Conservation (phyloP, 129 eudicot genomes). For the Flaveria sonorensis region DNA sequence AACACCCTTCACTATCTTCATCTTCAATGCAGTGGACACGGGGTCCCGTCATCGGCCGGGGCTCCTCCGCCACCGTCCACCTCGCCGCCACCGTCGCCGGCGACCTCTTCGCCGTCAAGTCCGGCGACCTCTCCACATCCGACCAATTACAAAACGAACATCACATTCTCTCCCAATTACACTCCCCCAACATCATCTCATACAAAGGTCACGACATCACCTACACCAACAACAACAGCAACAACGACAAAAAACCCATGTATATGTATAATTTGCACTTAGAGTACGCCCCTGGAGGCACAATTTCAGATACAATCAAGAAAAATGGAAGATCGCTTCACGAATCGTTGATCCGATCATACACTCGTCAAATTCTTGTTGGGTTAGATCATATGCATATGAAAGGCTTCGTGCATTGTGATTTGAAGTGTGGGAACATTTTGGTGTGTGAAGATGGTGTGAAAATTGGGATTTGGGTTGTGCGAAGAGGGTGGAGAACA, state of each 20-base stretch:
- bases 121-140: slow-evolving; percentile 55
- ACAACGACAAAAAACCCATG: no score
- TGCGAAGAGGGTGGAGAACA: slow-evolving; percentile 26
- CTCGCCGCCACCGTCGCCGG: slow-evolving; percentile 65
- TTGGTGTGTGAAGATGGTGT: slow-evolving; percentile 50
- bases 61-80: slow-evolving; percentile 76
- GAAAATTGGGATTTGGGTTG: slow-evolving; percentile 63
- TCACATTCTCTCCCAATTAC: slow-evolving; percentile 50
- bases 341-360: slow-evolving; percentile 48
- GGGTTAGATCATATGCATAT: slow-evolving; percentile 63
- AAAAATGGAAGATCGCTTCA: slow-evolving; percentile 50
- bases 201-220: slow-evolving; percentile 51
- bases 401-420: slow-evolving; percentile 71
- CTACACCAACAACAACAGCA: slow-evolving; percentile 23
- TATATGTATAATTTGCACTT: slow-evolving; percentile 53
- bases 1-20: slow-evolving; percentile 2
- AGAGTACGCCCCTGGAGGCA: slow-evolving; percentile 60
- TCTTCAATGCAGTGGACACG: slow-evolving; percentile 67
- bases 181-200: slow-evolving; percentile 54
- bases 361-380: slow-evolving; percentile 49
- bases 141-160: slow-evolving; percentile 51
- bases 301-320: slow-evolving; percentile 57
- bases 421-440: slow-evolving; percentile 66
- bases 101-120: slow-evolving; percentile 64
- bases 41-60: slow-evolving; percentile 72